Evolutionary conservation across 148 eudicot species (phyloP).

Genomic region (Suaeda aralocaspica): DNA sequence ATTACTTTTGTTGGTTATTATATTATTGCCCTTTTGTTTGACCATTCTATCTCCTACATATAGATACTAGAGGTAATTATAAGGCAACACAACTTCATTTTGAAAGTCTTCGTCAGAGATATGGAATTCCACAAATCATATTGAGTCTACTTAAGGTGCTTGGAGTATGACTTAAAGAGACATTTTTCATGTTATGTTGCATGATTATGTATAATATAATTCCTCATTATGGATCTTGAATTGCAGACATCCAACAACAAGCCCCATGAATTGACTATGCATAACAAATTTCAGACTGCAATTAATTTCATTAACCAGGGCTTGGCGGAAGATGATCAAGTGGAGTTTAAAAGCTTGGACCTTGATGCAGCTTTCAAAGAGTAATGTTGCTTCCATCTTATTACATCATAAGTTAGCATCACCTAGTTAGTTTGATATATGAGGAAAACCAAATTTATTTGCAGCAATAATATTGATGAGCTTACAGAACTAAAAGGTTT

Average conservation of each 20-base stretch:
- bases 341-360: conserved; percentile 70
- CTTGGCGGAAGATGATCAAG: conserved; percentile 44
- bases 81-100: conserved; percentile 76
- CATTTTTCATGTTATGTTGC: neutral
- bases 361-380: conserved; percentile 53
- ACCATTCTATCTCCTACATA: conserved; percentile 25
- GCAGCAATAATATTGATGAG: conserved; percentile 50
- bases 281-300: conserved; percentile 59
- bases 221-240: conserved; percentile 9
- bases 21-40: conserved; percentile 4
- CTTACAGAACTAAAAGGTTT: conserved; percentile 34
- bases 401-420: neutral
- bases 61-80: conserved; percentile 53
- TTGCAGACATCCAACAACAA: conserved; percentile 64
- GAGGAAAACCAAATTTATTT: conserved; percentile 14
- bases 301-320: conserved; percentile 52
- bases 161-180: neutral
- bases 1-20: conserved; percentile 17
- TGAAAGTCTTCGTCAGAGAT: conserved; percentile 59
- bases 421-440: neutral
- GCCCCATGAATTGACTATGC: conserved; percentile 71
- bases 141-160: conserved; percentile 80
- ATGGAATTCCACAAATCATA: conserved; percentile 74
- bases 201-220: neutral
- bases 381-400: conserved; percentile 33